Evolutionary conservation across 2,329 filamentous ascomycete species (phyloP), one percentile per base, ranked within the genome.

Genomic region (Magnaporthiopsis incrustans): DNA sequence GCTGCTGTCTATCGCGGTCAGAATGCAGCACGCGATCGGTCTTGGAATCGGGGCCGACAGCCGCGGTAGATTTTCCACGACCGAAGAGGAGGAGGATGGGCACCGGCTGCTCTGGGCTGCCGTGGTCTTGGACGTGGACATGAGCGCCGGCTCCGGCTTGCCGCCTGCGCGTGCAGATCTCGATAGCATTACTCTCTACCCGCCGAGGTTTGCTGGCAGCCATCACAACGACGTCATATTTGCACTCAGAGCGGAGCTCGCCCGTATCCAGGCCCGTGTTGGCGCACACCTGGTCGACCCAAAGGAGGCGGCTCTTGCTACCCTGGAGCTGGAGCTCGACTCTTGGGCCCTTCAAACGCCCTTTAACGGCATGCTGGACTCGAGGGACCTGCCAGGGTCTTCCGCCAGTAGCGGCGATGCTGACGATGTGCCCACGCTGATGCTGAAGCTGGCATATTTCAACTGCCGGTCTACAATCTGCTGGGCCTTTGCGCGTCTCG

Each of bases 401-500:
- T 18, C 53, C 53, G 53, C 2, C 18, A 8, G n/a, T n/a, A 57
- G 11, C 18, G 18, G 12, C 22, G 33, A 12, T 14, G 53, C 53
- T 12, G 53, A n/a, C 7, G 18, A 57, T n/a, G n/a, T 57, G 18
- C 22, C 22, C 25, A 12, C n/a, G 53, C 15, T 60, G 25, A 61
- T 61, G 32, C 35, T 65, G 30, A 62, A 65, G 44, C n/a, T 65
- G 27, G 32, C 33, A 3, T 65, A 64, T 57, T 62, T 61, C 25
- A 64, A 59, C 33, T 18, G 59, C 56, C 33, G 56, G 8, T 60
- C n/a, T 53, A 64, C 57, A 56, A 26, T 65, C 35, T 60, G 50
- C 62, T 65, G 64, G 64, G 59, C 64, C 18, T 57, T 44, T 32
- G 59, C 57, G 22, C 64, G 62, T 14, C 64, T 44, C 50, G 58